Conservation (phyloP, 805 yeast species). For the Zygotorulaspora florentina region DNA sequence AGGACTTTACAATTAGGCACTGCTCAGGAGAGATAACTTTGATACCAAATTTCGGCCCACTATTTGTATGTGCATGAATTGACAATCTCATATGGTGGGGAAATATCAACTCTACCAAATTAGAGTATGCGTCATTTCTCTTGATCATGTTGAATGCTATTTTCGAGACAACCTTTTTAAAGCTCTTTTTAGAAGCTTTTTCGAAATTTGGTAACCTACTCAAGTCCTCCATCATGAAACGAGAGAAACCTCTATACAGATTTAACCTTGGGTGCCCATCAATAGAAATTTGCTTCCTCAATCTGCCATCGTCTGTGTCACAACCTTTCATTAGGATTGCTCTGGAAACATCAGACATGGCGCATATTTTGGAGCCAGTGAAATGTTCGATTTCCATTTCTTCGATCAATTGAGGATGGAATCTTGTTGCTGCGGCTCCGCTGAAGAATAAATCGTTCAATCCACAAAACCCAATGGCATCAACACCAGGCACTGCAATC, state of each 20-base stretch:
- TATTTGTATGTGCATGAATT: conserved; percentile 56
- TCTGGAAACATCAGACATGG: conserved; percentile 39
- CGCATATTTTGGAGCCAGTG: conserved; percentile 39
- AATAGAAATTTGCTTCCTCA: conserved; percentile 56
- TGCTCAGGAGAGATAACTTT: conserved; percentile 42
- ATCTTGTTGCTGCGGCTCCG: conserved; percentile 25
- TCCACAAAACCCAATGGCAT: conserved; percentile 40
- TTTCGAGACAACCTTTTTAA: conserved; percentile 47
- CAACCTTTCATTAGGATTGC: conserved; percentile 43
- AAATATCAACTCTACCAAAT: conserved; percentile 53
- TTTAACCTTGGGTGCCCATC: conserved; percentile 52
- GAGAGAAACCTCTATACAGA: conserved; percentile 54
- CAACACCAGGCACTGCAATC: conserved; percentile 32
- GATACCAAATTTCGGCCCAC: conserved; percentile 59
- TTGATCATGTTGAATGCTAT: conserved; percentile 63
- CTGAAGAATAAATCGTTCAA: conserved; percentile 40
- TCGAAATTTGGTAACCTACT: conserved; percentile 39
- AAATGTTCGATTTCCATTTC: conserved; percentile 34
- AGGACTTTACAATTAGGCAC: conserved; percentile 45
- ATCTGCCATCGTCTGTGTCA: conserved; percentile 55
- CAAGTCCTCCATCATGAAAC: conserved; percentile 57
- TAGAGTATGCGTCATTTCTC: conserved; percentile 62
- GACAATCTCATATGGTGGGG: conserved; percentile 58
- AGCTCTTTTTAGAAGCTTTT: conserved; percentile 42
- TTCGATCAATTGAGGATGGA: conserved; percentile 31